Conservation (phyloP, 1,284 basidiomycete species). For the Porogramme epimiltina region DNA sequence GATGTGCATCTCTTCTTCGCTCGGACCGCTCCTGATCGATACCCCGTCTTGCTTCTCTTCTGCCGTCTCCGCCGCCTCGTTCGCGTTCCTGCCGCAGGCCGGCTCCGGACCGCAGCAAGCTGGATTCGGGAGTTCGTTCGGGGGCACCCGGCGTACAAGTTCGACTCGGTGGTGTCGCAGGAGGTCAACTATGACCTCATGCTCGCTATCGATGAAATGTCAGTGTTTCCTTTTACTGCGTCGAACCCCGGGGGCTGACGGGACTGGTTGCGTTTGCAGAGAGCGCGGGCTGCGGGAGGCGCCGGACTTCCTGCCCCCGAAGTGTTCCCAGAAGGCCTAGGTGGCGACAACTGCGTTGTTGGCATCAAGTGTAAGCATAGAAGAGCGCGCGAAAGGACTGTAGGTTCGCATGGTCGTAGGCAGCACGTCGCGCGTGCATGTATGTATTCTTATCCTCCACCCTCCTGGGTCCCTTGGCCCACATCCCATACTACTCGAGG, state of each 20-base stretch:
- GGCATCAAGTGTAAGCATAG: no score
- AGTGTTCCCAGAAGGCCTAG: no score
- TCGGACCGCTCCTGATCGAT: not conserved
- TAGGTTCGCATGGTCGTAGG: no score
- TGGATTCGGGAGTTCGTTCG: slow-evolving; percentile 95
- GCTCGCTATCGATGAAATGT: slow-evolving; percentile 78
- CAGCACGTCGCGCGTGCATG: no score
- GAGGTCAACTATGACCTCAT: slow-evolving; percentile 96
- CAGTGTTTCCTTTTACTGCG: no score
- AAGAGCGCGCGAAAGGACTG: no score
- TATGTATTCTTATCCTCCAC: no score
- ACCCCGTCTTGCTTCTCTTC: not conserved
- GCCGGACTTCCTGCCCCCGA: slow-evolving; percentile 25
- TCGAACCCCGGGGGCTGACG: not conserved
- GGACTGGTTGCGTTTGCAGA: slow-evolving; percentile 10
- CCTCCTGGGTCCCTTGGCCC: no score
- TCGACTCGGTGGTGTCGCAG: slow-evolving; percentile 87
- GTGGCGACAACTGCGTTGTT: no score
- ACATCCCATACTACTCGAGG: no score
- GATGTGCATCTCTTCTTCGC: no score
- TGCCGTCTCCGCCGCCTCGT: not conserved
- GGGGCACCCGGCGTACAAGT: slow-evolving; percentile 87
- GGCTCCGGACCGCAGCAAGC: slow-evolving; percentile 86
- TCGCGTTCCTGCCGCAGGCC: slow-evolving; percentile 48
- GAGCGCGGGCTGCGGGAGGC: slow-evolving; percentile 27